Evolutionary conservation across 139 green algal species (phyloP).

Genomic region (Tetraselmis striata): DNA sequence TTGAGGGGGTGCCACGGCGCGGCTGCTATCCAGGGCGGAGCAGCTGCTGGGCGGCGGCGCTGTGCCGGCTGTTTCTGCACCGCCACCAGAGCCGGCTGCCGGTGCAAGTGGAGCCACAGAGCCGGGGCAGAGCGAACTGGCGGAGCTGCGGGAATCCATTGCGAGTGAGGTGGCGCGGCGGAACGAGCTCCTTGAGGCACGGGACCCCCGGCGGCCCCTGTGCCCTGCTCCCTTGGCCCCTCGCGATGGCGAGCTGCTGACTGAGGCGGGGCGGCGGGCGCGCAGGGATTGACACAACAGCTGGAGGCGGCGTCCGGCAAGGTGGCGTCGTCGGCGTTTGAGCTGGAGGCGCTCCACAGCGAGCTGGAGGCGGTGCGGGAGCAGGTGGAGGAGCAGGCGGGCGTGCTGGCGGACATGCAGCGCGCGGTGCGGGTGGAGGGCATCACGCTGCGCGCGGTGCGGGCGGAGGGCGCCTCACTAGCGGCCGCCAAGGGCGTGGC

Average conservation of each 20-base stretch:
- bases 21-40: not conserved
- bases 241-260: too few relatives aligned
- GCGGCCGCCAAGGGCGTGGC: not conserved
- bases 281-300: not conserved
- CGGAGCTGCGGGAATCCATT: not conserved
- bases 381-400: not conserved
- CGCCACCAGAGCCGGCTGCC: not conserved
- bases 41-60: not conserved
- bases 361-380: not conserved
- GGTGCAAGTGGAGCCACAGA: not conserved
- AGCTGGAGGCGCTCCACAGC: not conserved
- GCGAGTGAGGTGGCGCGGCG: not conserved
- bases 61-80: not conserved
- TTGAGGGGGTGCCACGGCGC: too few relatives aligned
- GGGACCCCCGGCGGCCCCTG: too few relatives aligned
- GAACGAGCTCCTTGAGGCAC: not conserved
- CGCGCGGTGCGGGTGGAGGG: not conserved
- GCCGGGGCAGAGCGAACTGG: not conserved
- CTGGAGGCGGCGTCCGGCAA: not conserved
- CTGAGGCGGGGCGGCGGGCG: too few relatives aligned
- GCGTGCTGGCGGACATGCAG: not conserved
- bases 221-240: too few relatives aligned
- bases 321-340: not conserved
- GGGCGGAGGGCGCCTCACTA: not conserved
- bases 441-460: not conserved